These are phyloP conservation scores for Xerocomellus intermedius DNA, from an alignment of 768 basidiomycete species.

Conservation along the genomic window DNA sequence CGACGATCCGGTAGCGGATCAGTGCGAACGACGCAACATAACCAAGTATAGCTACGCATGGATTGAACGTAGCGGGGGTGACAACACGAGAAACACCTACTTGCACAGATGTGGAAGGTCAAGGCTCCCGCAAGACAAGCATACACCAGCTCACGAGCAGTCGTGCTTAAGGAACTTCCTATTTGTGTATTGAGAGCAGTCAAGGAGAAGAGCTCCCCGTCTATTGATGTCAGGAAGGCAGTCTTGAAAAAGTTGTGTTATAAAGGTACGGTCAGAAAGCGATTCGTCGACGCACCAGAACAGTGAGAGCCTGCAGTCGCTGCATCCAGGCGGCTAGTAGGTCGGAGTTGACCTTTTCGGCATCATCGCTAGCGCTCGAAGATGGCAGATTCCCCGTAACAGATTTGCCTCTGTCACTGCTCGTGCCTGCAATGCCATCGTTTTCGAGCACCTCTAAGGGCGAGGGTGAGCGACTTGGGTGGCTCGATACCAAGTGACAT, in stretches of 20 bases:
- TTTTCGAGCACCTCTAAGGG: slow-evolving; percentile 3
- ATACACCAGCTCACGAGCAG: slow-evolving; percentile 26
- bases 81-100: slow-evolving; percentile 14
- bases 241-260: slow-evolving; percentile 20
- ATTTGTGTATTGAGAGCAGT: slow-evolving; percentile 23
- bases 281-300: slow-evolving; percentile 25
- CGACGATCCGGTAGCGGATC: slow-evolving; percentile 27
- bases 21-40: slow-evolving; percentile 30
- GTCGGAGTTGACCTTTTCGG: slow-evolving; percentile 13
- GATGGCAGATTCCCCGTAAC: not conserved
- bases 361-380: not conserved
- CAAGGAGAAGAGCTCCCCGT: slow-evolving; percentile 28
- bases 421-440: slow-evolving; percentile 5
- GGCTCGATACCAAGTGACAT: slow-evolving; percentile 2
- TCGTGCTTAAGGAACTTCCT: not conserved
- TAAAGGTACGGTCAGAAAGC: not conserved
- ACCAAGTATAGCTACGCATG: slow-evolving; percentile 25
- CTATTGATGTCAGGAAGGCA: slow-evolving; percentile 29
- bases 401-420: slow-evolving; percentile 4
- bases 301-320: slow-evolving; percentile 28
- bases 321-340: slow-evolving; percentile 26
- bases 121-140: slow-evolving; percentile 30
- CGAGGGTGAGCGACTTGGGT: not conserved
- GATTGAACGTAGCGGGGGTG: not conserved
- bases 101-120: slow-evolving; percentile 30